Evolutionary conservation across 371 early-diverging fungal genomes (phyloP), one percentile per base, ranked within the genome.

Genomic region (Mucor velutinosus): DNA sequence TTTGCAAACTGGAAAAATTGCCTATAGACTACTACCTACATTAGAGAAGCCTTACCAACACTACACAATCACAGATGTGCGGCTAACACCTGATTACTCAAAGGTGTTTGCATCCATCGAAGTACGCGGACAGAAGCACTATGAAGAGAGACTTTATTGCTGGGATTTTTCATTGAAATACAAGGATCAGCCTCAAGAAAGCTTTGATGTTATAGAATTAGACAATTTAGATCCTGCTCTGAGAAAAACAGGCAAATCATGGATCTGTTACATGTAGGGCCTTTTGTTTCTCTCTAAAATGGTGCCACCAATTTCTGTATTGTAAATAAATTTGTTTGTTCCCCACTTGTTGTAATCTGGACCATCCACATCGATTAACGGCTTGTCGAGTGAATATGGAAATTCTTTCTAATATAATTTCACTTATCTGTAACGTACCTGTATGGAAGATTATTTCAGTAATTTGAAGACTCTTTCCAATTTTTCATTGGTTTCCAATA

Each of bases 1-100:
- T 55, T 53, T 87, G 25, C 78, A 79, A n/a, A 86, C 81, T 0
- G 86, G 86, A 2, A 69, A 82, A 19, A 64, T 82, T 17, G 73
- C 69, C 0, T 86, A 84, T 57, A 78, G 82, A 17, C 69, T 87
- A 6, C 70, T 81, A 1, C 83, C 83, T 33, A 65, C 43, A 4
- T 32, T 74, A 8, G 69, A 70, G 4, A 41, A 55, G 7, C 69
- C 73, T 11, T 58, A 66, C 29, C 58, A 67, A 29, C 35, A 64
- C 2, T 78, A 76, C 32, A 68, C 72, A 29, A 79, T 83, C 12
- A 79, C 77, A 7, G 83, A 83, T 63, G 74, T 83, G 25, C 70
- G 74, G 7, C 11, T 74, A 2, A 65, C 63, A 7, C 73, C 75
- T 2, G 73, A 78, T n/a, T 70, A 30, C 55, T 65, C 78, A 12